Evolutionary conservation across 164 flowering plant species (phyloP), one percentile per base, ranked within the genome.

Genomic region (Vitis labrusca): DNA sequence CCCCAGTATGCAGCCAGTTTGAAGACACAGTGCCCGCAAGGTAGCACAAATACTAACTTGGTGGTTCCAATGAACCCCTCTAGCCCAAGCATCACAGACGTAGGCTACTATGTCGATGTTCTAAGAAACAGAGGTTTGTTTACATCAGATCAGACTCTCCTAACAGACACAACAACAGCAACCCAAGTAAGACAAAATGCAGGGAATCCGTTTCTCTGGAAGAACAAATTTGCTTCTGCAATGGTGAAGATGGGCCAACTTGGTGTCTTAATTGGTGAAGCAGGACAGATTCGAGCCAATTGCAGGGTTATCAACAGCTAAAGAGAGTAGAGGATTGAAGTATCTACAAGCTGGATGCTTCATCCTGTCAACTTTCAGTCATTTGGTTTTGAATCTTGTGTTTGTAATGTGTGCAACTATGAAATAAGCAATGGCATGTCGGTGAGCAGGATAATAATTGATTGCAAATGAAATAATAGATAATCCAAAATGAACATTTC

Each of bases 161-260:
- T 83, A 17, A 68, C 86, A 2, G 56, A 66, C 59, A 2, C 74
- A 29, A 50, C 71, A 1, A 87, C 93, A 1, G 78, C 80, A 23
- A 66, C 48, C 53, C 80, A 74, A 60, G 92, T 88, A 50, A 51
- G 49, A 1, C 77, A 69, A 60, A 75, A 86, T 72, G 86, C 84
- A 0, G 23, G 8, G 47, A 66, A 68, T 19, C 73, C 74, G 6
- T 9, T 19, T 5, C 15, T 73, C 5, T 89, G 90, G 88, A 23
- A 11, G 49, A 54, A 3, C 0, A 77, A 80, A 32, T 85, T 90
- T 76, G 90, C 83, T 11, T 73, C 64, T 0, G 86, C 95, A 19
- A 90, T 90, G 90, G 84, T 85, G 63, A 87, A 82, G 71, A 90
- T 90, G 93, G 87, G 91, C 14, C 23, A 72, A 47, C 63, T 87